Evolutionary conservation across 371 early-diverging fungal genomes (phyloP), one percentile per base, ranked within the genome.

Genomic region (Syncephalastrum contaminatum): DNA sequence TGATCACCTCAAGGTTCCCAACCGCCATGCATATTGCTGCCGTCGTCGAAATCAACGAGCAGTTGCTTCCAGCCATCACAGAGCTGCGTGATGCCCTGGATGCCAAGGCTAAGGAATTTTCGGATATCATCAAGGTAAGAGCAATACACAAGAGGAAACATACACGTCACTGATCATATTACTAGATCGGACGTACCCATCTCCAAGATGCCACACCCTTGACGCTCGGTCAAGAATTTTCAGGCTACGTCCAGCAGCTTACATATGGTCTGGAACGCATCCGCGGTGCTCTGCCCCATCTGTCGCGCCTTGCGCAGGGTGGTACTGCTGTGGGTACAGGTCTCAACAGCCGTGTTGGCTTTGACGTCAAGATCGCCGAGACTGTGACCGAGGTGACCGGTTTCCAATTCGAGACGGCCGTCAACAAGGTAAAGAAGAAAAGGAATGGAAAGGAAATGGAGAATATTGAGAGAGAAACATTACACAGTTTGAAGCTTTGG

Each of bases 311-410:
- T 44, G 94, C 94, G 27, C 86, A 88, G 55, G 94, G 94, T 64
- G 94, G 94, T 43, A 93, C 94, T 39, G 94, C 94, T 48, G 94
- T 93, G n/a, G 94, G 94, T 42, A 94, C 93, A 36, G 91, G 94
- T 39, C 69, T 94, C 48, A 94, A 94, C 78, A 91, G 93, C 53
- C 80, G 73, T 48, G 77, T 71, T 18, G 91, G 91, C 2, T 94
- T 90, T 59, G 94, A 89, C 63, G 81, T 66, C 47, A 80, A 81
- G 67, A 80, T 94, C 52, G 93, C 94, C 15, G 81, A 70, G 25
- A 80, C 88, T 58, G 86, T 94, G 52, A 69, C 92, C 40, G 62
- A 78, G 40, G 71, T 86, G 48, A 91, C 94, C 5, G 86, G 87
- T 40, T 62, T 83, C 53, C 82, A 84, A 43, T 94, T 94, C 82